Evolutionary conservation across 1,284 basidiomycete genomes (phyloP).

Genomic region (Cutaneotrichosporon daszewskae): DNA sequence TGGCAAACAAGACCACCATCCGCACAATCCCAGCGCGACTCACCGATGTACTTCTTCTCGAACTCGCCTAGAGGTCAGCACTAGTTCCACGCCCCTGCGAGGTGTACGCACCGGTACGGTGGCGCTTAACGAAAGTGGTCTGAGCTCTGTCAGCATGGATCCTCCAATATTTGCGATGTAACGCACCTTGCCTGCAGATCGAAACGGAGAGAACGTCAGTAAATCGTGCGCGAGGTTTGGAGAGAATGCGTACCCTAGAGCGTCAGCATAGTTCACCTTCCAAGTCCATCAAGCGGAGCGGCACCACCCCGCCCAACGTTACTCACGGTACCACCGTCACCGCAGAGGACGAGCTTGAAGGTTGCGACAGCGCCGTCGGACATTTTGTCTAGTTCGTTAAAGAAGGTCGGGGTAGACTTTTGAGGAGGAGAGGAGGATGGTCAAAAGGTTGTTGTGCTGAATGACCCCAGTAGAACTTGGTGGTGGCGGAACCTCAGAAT

Average conservation of each 20-base stretch:
- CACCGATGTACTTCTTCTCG: slow-evolving; percentile 99
- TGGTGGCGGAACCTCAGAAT: not conserved
- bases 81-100: not conserved
- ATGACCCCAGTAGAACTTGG: not conserved
- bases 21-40: no score
- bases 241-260: slow-evolving; percentile 16
- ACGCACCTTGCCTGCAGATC: slow-evolving; percentile 25
- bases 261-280: slow-evolving; percentile 1
- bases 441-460: not conserved
- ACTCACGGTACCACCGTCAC: slow-evolving; percentile 94
- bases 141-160: slow-evolving; percentile 41
- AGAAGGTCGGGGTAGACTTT: no score
- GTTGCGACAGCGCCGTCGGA: slow-evolving; percentile 61
- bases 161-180: not conserved
- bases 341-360: slow-evolving; percentile 95
- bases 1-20: no score
- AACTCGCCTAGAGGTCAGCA: slow-evolving; percentile 62
- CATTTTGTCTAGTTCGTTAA: slow-evolving; percentile 25
- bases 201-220: slow-evolving; percentile 7
- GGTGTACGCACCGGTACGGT: slow-evolving; percentile 71
- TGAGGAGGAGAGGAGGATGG: not conserved
- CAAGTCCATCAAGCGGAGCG: no score
- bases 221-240: not conserved
- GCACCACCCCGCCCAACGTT: no score
- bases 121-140: slow-evolving; percentile 98